A percentile compares a stretch with the other conserved stretches of the same genome.
These are phyloP conservation scores for Lasiodiplodia sp. DNA, from an alignment of 2,329 filamentous ascomycete species.

Conservation along the genomic window DNA sequence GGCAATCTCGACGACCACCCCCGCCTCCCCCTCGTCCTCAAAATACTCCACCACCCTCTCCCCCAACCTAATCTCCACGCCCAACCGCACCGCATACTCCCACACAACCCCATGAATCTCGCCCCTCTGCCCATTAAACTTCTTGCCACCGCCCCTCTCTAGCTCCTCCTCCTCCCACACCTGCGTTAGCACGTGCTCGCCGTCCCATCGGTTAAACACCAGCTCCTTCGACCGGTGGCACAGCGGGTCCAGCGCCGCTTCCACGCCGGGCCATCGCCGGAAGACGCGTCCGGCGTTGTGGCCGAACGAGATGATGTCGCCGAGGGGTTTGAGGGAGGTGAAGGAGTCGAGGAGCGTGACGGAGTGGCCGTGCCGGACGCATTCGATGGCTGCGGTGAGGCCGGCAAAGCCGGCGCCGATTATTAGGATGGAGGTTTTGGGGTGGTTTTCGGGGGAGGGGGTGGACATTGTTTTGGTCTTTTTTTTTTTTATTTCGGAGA, in stretches of 20 bases:
- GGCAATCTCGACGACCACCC: conserved; percentile 61
- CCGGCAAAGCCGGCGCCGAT: conserved; percentile 64
- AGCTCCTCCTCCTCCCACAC: conserved; percentile 44
- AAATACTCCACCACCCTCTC: conserved; percentile 57
- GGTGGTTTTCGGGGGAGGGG: not conserved
- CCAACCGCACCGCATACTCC: conserved; percentile 60
- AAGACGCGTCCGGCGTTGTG: conserved; percentile 68
- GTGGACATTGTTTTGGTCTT: not conserved
- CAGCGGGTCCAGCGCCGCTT: conserved; percentile 56
- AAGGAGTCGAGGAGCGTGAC: conserved; percentile 66
- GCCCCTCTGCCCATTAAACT: conserved; percentile 67
- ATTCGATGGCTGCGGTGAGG: conserved; percentile 69
- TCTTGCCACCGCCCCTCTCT: conserved; percentile 52
- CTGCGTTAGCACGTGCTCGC: conserved; percentile 68
- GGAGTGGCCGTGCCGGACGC: conserved; percentile 65
- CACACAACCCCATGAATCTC: conserved; percentile 67
- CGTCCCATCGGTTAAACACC: conserved; percentile 66
- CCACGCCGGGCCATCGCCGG: conserved; percentile 57
- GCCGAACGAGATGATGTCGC: conserved; percentile 69
- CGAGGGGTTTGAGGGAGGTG: conserved; percentile 62
- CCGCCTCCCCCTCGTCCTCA: conserved; percentile 60
- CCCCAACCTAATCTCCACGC: conserved; percentile 62
- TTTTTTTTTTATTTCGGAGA: not conserved
- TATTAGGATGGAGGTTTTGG: conserved; percentile 45
- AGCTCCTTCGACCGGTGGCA: conserved; percentile 64